Evolutionary conservation across 202 grass and related monocot genomes (phyloP).

Genomic region (Zizania palustris): DNA sequence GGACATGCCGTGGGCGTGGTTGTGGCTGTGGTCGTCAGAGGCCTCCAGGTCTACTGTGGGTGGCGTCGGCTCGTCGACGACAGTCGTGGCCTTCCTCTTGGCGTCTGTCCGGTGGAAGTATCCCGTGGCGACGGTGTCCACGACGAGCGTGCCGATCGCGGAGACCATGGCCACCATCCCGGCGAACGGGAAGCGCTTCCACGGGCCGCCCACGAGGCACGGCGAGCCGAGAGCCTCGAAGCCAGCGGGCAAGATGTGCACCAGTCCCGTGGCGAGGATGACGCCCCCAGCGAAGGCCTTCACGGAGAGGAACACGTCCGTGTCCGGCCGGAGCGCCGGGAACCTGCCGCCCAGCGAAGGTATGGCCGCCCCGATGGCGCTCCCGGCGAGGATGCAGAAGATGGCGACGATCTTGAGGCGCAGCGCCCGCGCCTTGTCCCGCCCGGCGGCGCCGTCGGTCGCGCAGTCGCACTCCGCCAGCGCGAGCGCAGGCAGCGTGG

Average conservation of each 20-base stretch:
- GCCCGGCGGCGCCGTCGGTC: conserved; percentile 12
- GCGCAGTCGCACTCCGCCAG: conserved; percentile 48
- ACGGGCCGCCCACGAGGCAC: conserved; percentile 50
- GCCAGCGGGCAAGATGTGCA: conserved; percentile 77
- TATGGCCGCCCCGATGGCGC: conserved; percentile 55
- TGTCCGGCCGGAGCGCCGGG: conserved; percentile 58
- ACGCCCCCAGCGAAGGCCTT: conserved; percentile 77
- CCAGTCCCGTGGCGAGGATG: conserved; percentile 77
- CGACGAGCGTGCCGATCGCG: conserved; percentile 65
- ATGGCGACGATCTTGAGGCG: conserved; percentile 65
- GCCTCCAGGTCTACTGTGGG: conserved; percentile 8
- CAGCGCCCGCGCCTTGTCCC: conserved; percentile 47
- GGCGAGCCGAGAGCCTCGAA: conserved; percentile 64
- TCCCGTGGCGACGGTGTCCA: conserved; percentile 74
- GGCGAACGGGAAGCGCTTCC: conserved; percentile 69
- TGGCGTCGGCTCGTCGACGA: conserved; percentile 19
- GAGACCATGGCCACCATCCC: conserved; percentile 66
- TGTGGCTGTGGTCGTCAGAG: conserved; percentile 8
- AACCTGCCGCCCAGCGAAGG: conserved; percentile 55
- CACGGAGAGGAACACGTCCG: conserved; percentile 59
- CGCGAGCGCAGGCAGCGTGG: conserved; percentile 8
- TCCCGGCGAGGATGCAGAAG: conserved; percentile 60
- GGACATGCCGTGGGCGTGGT: conserved; percentile 52
- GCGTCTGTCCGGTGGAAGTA: conserved; percentile 50
- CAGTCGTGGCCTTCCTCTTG: conserved; percentile 30